A percentile compares a stretch with the other conserved stretches of the same genome.
These are phyloP conservation scores for Mallotus repandus DNA, from an alignment of 441 rosid genomes.

Conservation along the genomic window DNA sequence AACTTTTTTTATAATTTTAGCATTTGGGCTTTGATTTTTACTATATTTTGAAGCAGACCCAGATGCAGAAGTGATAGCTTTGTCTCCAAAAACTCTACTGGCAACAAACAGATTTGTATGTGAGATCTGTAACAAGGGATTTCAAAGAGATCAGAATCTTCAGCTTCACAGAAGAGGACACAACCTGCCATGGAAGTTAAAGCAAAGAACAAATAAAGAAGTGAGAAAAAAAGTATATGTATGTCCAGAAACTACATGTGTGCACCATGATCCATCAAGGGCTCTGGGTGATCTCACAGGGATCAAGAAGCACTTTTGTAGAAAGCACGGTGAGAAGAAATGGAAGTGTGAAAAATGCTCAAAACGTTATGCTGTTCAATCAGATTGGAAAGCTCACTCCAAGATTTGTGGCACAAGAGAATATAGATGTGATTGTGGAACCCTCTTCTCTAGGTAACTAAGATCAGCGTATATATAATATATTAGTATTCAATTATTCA, in stretches of 20 bases:
- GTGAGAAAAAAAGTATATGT: conserved; percentile 52
- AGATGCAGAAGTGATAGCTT: conserved; percentile 55
- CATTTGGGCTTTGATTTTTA: not conserved
- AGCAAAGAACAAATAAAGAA: conserved; percentile 48
- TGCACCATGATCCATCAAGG: conserved; percentile 53
- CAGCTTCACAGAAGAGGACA: conserved; percentile 72
- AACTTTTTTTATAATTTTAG: not conserved
- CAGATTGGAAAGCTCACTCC: conserved; percentile 70
- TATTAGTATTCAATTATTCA: not conserved
- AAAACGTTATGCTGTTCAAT: conserved; percentile 63
- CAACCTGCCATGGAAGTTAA: conserved; percentile 64
- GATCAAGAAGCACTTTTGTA: conserved; percentile 60
- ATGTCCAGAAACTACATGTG: conserved; percentile 55
- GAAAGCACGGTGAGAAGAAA: conserved; percentile 68
- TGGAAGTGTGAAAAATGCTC: conserved; percentile 67
- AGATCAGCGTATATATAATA: not conserved
- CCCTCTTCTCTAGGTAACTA: conserved; percentile 54
- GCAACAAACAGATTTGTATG: conserved; percentile 59
- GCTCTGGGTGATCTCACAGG: conserved; percentile 74
- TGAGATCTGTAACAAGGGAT: conserved; percentile 69
- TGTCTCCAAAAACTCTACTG: conserved; percentile 53
- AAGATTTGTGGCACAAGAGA: conserved; percentile 63
- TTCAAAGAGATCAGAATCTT: conserved; percentile 64
- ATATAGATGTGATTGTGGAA: conserved; percentile 64
- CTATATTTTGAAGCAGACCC: conserved; percentile 43